Conservation (phyloP, 1,139 yeast genomes). For the Suhomyces bribrorum region DNA sequence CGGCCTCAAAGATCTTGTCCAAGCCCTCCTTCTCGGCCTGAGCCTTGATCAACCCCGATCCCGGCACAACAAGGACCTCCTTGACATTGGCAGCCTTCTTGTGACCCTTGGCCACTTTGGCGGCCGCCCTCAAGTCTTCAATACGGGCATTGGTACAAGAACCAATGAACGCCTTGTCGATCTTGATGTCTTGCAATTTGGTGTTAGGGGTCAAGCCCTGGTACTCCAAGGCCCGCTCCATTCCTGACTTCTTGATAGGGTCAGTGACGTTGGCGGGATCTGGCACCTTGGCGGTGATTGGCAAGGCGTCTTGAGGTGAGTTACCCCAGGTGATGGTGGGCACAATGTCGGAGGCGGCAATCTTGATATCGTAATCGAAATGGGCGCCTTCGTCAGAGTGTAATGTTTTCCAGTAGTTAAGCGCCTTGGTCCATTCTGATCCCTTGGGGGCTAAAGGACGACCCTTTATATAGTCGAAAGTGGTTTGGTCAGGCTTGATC, state of each 20-base stretch:
- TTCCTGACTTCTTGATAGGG: slow-evolving; percentile 77
- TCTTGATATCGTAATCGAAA: slow-evolving; percentile 80
- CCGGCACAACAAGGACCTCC: slow-evolving; percentile 92
- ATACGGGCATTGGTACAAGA: slow-evolving; percentile 98
- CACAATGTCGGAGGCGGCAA: slow-evolving; percentile 79
- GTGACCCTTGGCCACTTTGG: slow-evolving; percentile 87
- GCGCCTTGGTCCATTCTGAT: slow-evolving; percentile 92
- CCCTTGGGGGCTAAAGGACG: slow-evolving; percentile 95
- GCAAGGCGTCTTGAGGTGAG: slow-evolving; percentile 97
- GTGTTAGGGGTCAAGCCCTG: slow-evolving; percentile 89
- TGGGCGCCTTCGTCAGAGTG: slow-evolving; percentile 86
- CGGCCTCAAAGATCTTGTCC: slow-evolving; percentile 83
- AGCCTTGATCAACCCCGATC: slow-evolving; percentile 89
- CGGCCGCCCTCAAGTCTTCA: slow-evolving; percentile 95
- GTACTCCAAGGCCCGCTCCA: slow-evolving; percentile 87
- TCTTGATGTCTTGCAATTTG: slow-evolving; percentile 66
- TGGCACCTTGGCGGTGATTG: slow-evolving; percentile 87
- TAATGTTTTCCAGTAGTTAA: slow-evolving; percentile 84
- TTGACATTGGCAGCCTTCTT: slow-evolving; percentile 80
- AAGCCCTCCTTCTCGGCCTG: slow-evolving; percentile 96
- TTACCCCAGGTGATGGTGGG: slow-evolving; percentile 99
- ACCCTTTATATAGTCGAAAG: slow-evolving; percentile 86
- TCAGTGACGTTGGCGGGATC: slow-evolving; percentile 76
- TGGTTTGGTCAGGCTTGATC: slow-evolving; percentile 92
- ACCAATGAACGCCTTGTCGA: slow-evolving; percentile 96